These are phyloP conservation scores for Sisymbrium irio DNA, from an alignment of 345 rosid species.

Conservation along the genomic window DNA sequence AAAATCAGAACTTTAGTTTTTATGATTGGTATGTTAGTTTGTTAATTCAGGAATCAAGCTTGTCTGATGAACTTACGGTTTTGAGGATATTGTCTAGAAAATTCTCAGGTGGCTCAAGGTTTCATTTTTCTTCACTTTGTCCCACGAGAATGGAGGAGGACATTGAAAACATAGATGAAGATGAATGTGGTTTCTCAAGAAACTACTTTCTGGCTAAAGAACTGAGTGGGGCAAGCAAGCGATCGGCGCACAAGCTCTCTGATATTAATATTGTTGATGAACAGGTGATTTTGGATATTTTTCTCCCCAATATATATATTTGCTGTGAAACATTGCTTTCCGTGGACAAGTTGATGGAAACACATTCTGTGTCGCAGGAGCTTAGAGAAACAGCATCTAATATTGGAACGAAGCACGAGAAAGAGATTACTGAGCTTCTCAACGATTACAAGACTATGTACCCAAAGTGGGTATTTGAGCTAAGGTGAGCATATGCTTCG, in stretches of 20 bases:
- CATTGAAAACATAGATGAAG: constrained; percentile 34
- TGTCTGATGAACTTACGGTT: not conserved
- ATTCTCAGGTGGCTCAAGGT: not conserved
- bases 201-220: constrained; percentile 93
- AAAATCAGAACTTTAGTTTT: not conserved
- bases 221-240: constrained; percentile 52
- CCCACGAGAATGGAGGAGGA: too few species aligned
- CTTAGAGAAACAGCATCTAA: constrained; percentile 55
- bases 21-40: not conserved
- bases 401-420: constrained; percentile 62
- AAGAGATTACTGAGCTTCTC: constrained; percentile 51
- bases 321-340: not conserved
- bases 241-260: constrained; percentile 57
- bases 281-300: constrained; percentile 47
- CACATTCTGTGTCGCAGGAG: constrained; percentile 43
- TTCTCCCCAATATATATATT: not conserved
- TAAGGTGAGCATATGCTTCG: constrained; percentile 43
- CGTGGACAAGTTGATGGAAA: not conserved
- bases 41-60: not conserved
- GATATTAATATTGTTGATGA: constrained; percentile 78
- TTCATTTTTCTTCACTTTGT: not conserved
- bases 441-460: constrained; percentile 61
- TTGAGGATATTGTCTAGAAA: not conserved
- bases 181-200: constrained; percentile 79
- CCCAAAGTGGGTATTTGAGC: constrained; percentile 69